phyloP scores from a whole-genome alignment of 2,329 filamentous ascomycete species.

The Aureobasidium namibiae region DNA sequence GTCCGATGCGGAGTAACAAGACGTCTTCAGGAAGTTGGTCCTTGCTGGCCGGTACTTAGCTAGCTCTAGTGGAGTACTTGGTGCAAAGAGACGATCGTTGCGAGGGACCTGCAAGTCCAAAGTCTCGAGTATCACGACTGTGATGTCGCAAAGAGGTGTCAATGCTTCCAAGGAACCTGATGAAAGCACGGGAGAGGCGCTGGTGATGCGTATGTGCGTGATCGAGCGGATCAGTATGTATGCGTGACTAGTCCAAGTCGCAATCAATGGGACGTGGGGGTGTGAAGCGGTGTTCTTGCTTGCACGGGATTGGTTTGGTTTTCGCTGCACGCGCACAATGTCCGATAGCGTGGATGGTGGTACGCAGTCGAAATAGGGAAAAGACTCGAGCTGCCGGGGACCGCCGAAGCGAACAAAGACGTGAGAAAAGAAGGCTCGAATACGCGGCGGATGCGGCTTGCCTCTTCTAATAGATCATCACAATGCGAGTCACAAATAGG shows the following conservation, averaged over 20 bases:
- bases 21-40: slow-evolving; percentile 1
- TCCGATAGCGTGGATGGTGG: neutral
- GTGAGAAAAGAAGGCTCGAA: neutral
- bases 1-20: neutral
- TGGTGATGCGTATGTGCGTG: slow-evolving; percentile 2
- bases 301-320: neutral
- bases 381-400: neutral
- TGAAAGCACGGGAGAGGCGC: neutral
- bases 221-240: slow-evolving; percentile 10
- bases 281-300: neutral
- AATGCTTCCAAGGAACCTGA: neutral
- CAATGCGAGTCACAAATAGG: neutral
- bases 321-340: neutral
- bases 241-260: neutral
- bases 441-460: neutral
- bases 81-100: neutral
- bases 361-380: neutral
- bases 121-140: slow-evolving; percentile 4
- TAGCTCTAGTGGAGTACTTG: neutral
- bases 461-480: neutral
- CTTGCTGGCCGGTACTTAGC: neutral
- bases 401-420: slow-evolving; percentile 2
- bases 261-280: slow-evolving; percentile 6
- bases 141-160: neutral
- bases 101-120: slow-evolving; percentile 5